These are phyloP conservation scores for Celoporthe dispersa DNA, from an alignment of 2,329 filamentous ascomycete species.

Conservation along the genomic window DNA sequence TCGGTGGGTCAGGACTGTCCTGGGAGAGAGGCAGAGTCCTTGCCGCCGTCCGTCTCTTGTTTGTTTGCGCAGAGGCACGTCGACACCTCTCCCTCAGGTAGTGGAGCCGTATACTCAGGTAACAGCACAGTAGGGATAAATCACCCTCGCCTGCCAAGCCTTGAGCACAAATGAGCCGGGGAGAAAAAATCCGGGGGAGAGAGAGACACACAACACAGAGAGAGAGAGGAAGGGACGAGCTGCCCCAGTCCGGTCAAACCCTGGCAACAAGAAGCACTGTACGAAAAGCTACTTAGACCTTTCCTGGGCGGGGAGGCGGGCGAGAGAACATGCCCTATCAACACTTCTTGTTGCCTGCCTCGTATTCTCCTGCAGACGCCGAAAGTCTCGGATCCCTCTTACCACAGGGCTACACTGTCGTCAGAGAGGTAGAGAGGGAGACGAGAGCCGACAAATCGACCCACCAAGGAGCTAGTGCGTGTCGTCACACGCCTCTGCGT, in stretches of 20 bases:
- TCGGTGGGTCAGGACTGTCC: not conserved
- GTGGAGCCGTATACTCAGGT: not conserved
- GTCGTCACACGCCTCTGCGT: constrained; percentile 5
- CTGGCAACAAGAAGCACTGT: not conserved
- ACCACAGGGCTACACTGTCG: not conserved
- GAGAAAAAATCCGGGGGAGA: too few relatives aligned
- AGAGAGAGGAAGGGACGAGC: not conserved
- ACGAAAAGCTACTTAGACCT: constrained; percentile 18
- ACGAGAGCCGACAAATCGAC: not conserved
- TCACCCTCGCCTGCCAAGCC: not conserved
- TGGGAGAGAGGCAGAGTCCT: not conserved
- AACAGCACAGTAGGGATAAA: not conserved
- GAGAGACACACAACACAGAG: not conserved
- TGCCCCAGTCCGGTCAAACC: not conserved
- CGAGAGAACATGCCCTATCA: not conserved
- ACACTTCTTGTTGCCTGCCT: not conserved
- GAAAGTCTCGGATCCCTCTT: not conserved
- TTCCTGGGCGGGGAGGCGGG: constrained; percentile 4
- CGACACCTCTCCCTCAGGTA: not conserved
- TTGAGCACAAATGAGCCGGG: not conserved
- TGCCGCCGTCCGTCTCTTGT: not conserved
- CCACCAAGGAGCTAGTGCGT: not conserved
- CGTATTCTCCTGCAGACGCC: not conserved
- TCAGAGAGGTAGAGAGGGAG: too few relatives aligned
- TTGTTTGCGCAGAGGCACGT: not conserved